Evolutionary conservation across 768 basidiomycete genomes (phyloP).

Genomic region (Naganishia vishniacii): DNA sequence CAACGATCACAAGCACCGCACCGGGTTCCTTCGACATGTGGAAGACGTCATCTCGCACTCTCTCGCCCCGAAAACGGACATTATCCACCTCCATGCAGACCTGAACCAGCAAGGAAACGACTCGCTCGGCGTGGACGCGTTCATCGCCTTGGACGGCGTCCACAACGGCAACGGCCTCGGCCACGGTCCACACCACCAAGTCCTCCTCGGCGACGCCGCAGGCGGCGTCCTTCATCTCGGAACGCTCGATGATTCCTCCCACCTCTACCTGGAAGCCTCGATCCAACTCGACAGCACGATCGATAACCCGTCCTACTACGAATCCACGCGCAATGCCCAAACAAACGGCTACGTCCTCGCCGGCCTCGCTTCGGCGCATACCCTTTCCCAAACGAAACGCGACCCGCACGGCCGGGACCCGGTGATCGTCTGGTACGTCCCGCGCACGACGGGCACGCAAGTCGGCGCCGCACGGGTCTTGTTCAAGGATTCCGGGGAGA

Average conservation of each 20-base stretch:
- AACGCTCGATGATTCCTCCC: not conserved
- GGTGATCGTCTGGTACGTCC: slow-evolving; percentile 17
- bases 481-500: slow-evolving; percentile 31
- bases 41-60: slow-evolving; percentile 28
- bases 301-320: slow-evolving; percentile 36
- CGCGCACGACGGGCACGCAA: not conserved
- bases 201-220: slow-evolving; percentile 30
- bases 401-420: slow-evolving; percentile 4
- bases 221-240: slow-evolving; percentile 28
- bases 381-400: not conserved
- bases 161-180: slow-evolving; percentile 36
- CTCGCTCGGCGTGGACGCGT: slow-evolving; percentile 7
- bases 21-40: slow-evolving; percentile 22
- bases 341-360: slow-evolving; percentile 20
- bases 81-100: slow-evolving; percentile 24
- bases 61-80: slow-evolving; percentile 17
- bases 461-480: slow-evolving; percentile 18
- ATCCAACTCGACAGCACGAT: slow-evolving; percentile 27
- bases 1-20: slow-evolving; percentile 31
- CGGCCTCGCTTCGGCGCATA: slow-evolving; percentile 20
- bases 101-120: not conserved
- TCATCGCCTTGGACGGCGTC: slow-evolving; percentile 24
- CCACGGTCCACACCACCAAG: slow-evolving; percentile 14
- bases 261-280: not conserved
- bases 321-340: slow-evolving; percentile 1